Percentiles rank a stretch among this genome's conserved stretches.
These are phyloP conservation scores for Plasmopara halstedii DNA, from an alignment of 352 stramenopile genomes.

Conservation along the genomic window DNA sequence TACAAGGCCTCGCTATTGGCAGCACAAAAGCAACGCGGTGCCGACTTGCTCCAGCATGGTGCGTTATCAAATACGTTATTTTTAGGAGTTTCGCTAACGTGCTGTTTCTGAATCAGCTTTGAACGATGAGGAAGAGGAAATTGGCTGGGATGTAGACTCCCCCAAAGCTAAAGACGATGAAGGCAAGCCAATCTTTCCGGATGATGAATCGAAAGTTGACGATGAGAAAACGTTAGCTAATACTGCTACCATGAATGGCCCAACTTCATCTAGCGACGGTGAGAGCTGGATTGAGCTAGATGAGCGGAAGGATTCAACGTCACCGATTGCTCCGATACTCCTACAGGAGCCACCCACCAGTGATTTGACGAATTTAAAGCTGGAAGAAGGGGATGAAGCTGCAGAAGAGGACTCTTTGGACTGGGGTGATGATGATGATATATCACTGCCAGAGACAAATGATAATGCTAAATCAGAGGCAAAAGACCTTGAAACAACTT, in stretches of 20 bases:
- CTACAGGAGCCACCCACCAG: constrained; percentile 16
- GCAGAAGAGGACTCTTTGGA: constrained; percentile 43
- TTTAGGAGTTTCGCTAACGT: constrained; percentile 1
- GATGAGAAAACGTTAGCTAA: constrained; percentile 12
- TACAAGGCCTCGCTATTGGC: constrained; percentile 68
- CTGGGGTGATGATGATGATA: constrained; percentile 57
- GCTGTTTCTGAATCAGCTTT: constrained; percentile 18
- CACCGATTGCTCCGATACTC: constrained; percentile 31
- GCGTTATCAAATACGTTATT: background rate
- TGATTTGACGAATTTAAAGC: constrained; percentile 21
- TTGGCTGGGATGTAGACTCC: constrained; percentile 60
- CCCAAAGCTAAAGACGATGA: constrained; percentile 34
- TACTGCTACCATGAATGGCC: constrained; percentile 4
- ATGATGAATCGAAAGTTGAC: constrained; percentile 40
- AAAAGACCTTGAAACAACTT: constrained; percentile 8
- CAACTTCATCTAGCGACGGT: constrained; percentile 42
- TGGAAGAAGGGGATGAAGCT: constrained; percentile 27
- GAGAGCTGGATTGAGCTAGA: constrained; percentile 66
- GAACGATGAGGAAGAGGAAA: constrained; percentile 61
- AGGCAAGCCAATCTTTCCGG: constrained; percentile 30
- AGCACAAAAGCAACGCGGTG: constrained; percentile 56
- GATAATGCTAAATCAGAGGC: constrained; percentile 4
- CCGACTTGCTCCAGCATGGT: constrained; percentile 59
- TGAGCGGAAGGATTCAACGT: constrained; percentile 53
- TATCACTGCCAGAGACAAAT: constrained; percentile 17